These are phyloP conservation scores for Calonectria hongkongensis DNA, from an alignment of 2,329 filamentous ascomycete species.

Conservation along the genomic window DNA sequence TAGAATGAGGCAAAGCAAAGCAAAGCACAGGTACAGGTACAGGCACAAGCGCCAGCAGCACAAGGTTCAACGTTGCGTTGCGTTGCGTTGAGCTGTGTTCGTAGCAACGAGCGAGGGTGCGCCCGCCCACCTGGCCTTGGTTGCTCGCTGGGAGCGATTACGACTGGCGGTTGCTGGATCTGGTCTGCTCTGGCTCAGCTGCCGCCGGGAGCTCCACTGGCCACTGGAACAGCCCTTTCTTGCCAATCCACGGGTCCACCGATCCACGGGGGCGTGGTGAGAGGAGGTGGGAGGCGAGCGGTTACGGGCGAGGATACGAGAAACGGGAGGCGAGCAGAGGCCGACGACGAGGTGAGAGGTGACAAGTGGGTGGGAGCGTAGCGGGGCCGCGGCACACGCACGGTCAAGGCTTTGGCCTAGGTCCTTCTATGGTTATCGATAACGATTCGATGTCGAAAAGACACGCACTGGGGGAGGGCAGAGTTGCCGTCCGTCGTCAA, in stretches of 20 bases:
- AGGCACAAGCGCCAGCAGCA: conserved; percentile 13
- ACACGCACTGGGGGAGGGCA: conserved; percentile 9
- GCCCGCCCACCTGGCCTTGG: conserved; percentile 11
- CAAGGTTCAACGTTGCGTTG: conserved; percentile 33
- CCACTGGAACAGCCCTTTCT: conserved; percentile 20
- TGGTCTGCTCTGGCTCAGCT: conserved; percentile 10
- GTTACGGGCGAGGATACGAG: conserved; percentile 24
- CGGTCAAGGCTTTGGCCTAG: conserved; percentile 19
- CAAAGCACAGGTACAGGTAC: conserved; percentile 22
- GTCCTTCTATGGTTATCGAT: conserved; percentile 32
- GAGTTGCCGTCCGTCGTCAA: conserved; percentile 15
- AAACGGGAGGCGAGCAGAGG: conserved; percentile 13
- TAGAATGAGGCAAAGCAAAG: conserved; percentile 8
- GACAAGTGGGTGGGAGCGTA: conserved; percentile 32
- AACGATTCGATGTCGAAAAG: conserved; percentile 18
- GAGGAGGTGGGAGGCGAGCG: conserved; percentile 25
- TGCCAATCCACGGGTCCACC: conserved; percentile 30
- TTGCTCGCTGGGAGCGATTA: conserved; percentile 14
- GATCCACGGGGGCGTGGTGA: conserved; percentile 23
- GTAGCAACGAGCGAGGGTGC: conserved; percentile 26
- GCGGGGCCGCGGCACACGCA: conserved; percentile 32
- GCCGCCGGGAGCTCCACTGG: conserved; percentile 11
- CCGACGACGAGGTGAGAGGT: conserved; percentile 33
- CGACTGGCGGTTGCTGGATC: conserved; percentile 14
- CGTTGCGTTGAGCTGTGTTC: conserved; percentile 28